Percentiles rank a stretch among this genome's conserved stretches.
Conservation (phyloP, 306 rosid genomes). For the Medicago ruthenica region DNA sequence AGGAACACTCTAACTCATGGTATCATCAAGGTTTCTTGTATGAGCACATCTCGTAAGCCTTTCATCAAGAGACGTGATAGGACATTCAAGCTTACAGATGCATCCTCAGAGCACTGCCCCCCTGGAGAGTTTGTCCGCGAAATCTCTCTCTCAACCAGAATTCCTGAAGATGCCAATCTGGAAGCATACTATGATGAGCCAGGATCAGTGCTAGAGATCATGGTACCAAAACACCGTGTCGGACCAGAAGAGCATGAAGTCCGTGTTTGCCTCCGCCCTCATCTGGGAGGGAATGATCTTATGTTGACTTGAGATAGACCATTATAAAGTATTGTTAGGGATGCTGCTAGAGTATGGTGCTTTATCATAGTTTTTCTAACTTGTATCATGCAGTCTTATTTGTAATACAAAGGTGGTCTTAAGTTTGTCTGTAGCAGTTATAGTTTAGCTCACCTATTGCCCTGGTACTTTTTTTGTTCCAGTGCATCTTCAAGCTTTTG, state of each 20-base stretch:
- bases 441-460: slow-evolving; percentile 42
- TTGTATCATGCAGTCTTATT: slow-evolving; percentile 42
- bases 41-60: slow-evolving; percentile 77
- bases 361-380: slow-evolving; percentile 46
- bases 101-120: slow-evolving; percentile 86
- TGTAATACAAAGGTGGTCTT: slow-evolving; percentile 9
- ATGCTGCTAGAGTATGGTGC: slow-evolving; percentile 46
- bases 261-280: slow-evolving; percentile 56
- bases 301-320: slow-evolving; percentile 57
- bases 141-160: slow-evolving; percentile 78
- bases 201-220: slow-evolving; percentile 86
- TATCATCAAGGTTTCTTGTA: slow-evolving; percentile 86
- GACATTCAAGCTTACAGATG: slow-evolving; percentile 83
- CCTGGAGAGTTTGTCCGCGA: slow-evolving; percentile 92
- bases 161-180: slow-evolving; percentile 87
- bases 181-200: slow-evolving; percentile 92
- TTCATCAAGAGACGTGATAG: slow-evolving; percentile 78
- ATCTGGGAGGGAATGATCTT: slow-evolving; percentile 52
- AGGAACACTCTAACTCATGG: slow-evolving; percentile 83
- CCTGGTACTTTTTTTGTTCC: slow-evolving; percentile 45
- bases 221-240: slow-evolving; percentile 63
- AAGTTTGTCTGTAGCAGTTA: slow-evolving; percentile 37
- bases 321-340: slow-evolving; percentile 47
- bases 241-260: slow-evolving; percentile 71
- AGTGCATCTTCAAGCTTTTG: slow-evolving; percentile 46